Evolutionary conservation across 148 eudicot species (phyloP), one percentile per base, ranked within the genome.

Genomic region (Arctostaphylos glauca): DNA sequence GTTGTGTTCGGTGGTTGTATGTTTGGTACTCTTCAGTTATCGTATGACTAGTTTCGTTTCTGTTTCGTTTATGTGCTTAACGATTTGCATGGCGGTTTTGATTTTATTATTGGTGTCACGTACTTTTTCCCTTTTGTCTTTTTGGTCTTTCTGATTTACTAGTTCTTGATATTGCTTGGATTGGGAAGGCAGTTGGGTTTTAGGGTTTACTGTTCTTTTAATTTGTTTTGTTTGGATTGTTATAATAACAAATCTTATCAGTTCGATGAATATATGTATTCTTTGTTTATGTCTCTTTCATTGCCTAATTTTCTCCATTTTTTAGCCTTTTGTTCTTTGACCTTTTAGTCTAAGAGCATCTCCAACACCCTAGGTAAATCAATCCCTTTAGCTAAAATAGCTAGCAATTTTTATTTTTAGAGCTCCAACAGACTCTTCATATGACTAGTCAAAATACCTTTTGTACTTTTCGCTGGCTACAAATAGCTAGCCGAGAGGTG

Each of bases 51-150:
- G 23, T 77, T 54, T 54, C 5, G 64, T 0, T 44, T 31, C 21
- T 19, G n/a, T 16, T 38, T 23, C 13, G 44, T 23, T 47, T 47
- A 6, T 47, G 53, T 13, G 19, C 43, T 18, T 49, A 4, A 5
- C 66, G 16, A 66, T 80, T 80, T 50, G 59, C 53, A 13, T 7
- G 75, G 23, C 41, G 54, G 31, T 80, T 80, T 52, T 49, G 25
- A 31, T 41, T 66, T 80, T 15, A 38, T 31, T 50, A 31, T 80
- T 80, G 47, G 43, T 49, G 3, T 13, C 68, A 48, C 23, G 8
- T 49, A 67, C 4, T 59, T 78, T 58, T 19, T 52, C 2, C 7
- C 14, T 44, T 19, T 0, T 5, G 18, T 77, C 7, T 53, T 12
- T 6, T 54, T 5, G 46, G 46, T 31, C 31, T 64, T 47, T 66